Base-by-base conservation (phyloP, 2,329 filamentous ascomycete species). In the Dothiorella sarmentorum region DNA sequence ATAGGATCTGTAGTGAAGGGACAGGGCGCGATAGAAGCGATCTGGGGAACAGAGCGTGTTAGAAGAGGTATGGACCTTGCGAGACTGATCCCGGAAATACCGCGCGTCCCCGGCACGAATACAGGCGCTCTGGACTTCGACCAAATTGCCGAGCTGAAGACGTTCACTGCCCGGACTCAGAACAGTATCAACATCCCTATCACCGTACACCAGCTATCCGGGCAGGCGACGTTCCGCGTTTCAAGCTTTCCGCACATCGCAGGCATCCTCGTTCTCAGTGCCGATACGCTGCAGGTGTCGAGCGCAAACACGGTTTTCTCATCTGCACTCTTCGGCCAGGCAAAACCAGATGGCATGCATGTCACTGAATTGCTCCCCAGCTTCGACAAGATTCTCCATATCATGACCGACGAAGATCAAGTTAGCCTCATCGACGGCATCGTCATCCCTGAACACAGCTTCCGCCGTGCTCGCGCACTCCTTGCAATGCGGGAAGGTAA, bases 191-290 rank as follows among this genome's bases (percentile, higher is more conserved):
- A 89, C 69, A 90, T 97, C 60, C 94, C 94, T 1, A 87, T 91
- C 59, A 89, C 88, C 0, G 82, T 99, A 51, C 86, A 91, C 61
- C 87, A 89, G 67, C 78, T 90, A 2, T 82, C 84, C 31, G 85
- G 83, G 40, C 80, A 86, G 64, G 82, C 85, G 17, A 86, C 90
- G 63, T 82, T 99, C 63, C 86, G 90, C 53, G 84, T 99, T 42
- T 96, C 93, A 15, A 96, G 91, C 69, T 96, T 97, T 64, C 94
- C 94, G 15, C 93, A 99, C 70, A 97, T 99, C 74, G 94, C 94
- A 58, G 94, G 94, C 49, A 97, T 99, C 67, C 86, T 99, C 68
- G 92, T 99, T 7, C 80, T 99, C 11, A 88, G 89, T n/a, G 88
- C 93, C 1, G 78, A 85, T 27, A 85, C 82, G 0, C 80, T 97